Percentiles rank a stretch among this genome's conserved stretches.
Evolutionary conservation across 2,329 filamentous ascomycete species (phyloP).

Genomic region (Tolypocladium sp.): DNA sequence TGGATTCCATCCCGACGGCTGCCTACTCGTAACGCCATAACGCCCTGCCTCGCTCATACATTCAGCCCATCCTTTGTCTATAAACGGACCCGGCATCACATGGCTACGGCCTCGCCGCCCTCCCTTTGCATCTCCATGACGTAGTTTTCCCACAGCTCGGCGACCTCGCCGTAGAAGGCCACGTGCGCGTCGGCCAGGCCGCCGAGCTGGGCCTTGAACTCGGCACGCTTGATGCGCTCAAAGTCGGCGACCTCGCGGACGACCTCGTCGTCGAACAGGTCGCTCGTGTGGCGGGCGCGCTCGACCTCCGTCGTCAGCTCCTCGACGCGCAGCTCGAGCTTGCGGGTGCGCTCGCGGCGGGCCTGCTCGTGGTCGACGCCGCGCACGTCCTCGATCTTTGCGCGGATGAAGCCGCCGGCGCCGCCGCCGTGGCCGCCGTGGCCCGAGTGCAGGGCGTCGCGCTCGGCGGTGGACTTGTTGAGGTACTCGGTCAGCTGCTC

Average conservation of each 20-base stretch:
- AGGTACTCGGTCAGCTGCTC: constrained; percentile 95
- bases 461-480: constrained; percentile 78
- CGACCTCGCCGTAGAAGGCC: constrained; percentile 72
- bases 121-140: constrained; percentile 79
- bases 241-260: constrained; percentile 90
- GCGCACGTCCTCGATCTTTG: constrained; percentile 92
- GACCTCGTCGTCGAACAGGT: constrained; percentile 94
- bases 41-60: neutral
- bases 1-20: neutral
- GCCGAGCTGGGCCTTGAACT: constrained; percentile 83
- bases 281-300: constrained; percentile 72
- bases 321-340: constrained; percentile 86
- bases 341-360: constrained; percentile 76
- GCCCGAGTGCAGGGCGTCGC: constrained; percentile 64
- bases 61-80: neutral
- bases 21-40: neutral
- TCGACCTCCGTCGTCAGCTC: constrained; percentile 86
- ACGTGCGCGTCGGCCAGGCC: constrained; percentile 78
- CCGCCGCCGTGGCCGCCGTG: constrained; percentile 50
- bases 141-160: constrained; percentile 82
- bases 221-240: constrained; percentile 88
- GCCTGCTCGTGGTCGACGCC: constrained; percentile 94
- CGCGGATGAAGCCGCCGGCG: constrained; percentile 77
- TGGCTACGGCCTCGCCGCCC: constrained; percentile 17
- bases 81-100: neutral